Evolutionary conservation across 2,329 filamentous ascomycete species (phyloP), one percentile per base, ranked within the genome.

Genomic region (Aphanoascus verrucosus): DNA sequence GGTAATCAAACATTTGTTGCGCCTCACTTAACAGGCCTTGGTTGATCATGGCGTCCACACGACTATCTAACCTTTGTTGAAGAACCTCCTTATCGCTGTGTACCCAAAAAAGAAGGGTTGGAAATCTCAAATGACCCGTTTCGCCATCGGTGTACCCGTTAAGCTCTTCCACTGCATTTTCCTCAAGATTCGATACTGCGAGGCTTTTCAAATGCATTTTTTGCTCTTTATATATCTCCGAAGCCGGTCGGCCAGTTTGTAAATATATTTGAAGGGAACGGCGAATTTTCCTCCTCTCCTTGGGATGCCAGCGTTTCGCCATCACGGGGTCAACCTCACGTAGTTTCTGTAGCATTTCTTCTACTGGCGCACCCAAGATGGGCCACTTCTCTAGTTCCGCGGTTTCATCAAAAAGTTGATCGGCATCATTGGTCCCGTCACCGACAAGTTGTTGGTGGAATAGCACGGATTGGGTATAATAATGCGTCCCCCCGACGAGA

Each of bases 231-330:
- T 98, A 98, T 1, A 95, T 79, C 19, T 94, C 84, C 0, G 89
- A 95, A 0, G 91, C 90, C 15, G 77, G 83, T 58, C 77, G 83
- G 0, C 91, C 90, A 0, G 87, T 94, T 44, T 83, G 82, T 6
- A 96, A 77, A 64, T 82, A 97, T 49, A 98, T 96, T 63, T 96
- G 86, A 2, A 98, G 76, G 1, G 90, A 95, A 5, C 90, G 82
- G 57, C 81, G 80, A 55, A 98, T 96, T 69, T 95, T 97, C 56
- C 93, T 82, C 44, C 82, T 76, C 64, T 98, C 93, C 43, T 90
- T 93, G 0, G 91, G 93, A 69, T 98, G 94, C 93, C 93, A 98
- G 54, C 85, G 78, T 43, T 83, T 79, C 0, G 91, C 94, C 85
- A 96, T 96, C 17, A 80, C 74, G 0, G 93, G 91, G 66, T 98